Evolutionary conservation across 2,329 filamentous ascomycete species (phyloP).

Genomic region (Aspergillus fumigatiaffinis): DNA sequence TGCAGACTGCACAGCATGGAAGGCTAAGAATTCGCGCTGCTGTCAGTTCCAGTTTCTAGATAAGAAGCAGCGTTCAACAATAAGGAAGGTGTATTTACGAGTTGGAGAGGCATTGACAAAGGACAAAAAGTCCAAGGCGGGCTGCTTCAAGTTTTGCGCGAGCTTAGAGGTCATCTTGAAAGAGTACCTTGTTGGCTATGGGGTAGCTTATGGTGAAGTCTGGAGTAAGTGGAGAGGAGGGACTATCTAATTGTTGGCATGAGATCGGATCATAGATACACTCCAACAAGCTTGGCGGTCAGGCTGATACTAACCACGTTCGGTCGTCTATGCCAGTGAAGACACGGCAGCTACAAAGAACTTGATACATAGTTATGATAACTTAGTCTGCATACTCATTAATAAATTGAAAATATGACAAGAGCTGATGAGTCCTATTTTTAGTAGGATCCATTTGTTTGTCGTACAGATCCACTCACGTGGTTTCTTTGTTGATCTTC

Average conservation of each 20-base stretch:
- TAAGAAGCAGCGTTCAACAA: neutral
- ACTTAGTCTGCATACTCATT: neutral
- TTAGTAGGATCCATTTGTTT: neutral
- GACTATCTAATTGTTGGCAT: constrained; percentile 2
- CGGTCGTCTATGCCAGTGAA: neutral
- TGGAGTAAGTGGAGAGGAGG: neutral
- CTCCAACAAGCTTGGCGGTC: constrained; percentile 7
- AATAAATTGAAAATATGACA: neutral
- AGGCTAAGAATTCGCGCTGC: constrained; percentile 56
- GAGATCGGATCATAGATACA: constrained; percentile 5
- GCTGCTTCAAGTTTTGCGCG: constrained; percentile 26
- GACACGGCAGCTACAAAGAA: neutral
- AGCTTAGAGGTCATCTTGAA: constrained; percentile 29
- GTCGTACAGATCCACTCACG: neutral
- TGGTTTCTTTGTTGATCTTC: neutral
- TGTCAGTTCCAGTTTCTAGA: neutral
- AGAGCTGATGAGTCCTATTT: neutral
- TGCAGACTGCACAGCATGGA: constrained; percentile 83
- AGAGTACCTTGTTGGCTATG: constrained; percentile 14
- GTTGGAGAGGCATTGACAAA: constrained; percentile 95
- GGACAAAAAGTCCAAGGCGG: constrained; percentile 79
- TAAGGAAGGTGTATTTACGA: constrained; percentile 53
- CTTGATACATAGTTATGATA: neutral
- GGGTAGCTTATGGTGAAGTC: constrained; percentile 8
- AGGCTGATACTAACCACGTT: neutral